These are phyloP conservation scores for Macadamia tetraphylla DNA, from an alignment of 164 flowering plant genomes.

Conservation along the genomic window DNA sequence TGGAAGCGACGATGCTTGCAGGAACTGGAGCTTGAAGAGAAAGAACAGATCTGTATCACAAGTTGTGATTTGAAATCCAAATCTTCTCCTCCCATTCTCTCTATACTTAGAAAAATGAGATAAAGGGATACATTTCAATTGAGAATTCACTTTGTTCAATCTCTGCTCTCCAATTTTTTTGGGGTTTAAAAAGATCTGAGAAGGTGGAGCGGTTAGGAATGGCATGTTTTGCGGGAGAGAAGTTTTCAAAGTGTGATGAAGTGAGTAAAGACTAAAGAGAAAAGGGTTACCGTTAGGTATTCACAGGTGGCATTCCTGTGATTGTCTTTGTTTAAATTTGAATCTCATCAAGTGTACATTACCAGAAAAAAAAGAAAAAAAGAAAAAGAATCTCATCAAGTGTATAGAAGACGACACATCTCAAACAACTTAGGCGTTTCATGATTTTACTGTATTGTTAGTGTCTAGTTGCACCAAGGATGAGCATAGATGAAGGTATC, in stretches of 20 bases:
- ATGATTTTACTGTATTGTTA: no score
- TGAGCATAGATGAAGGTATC: no score
- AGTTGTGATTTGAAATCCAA: slow-evolving; percentile 41
- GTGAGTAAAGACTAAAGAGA: not conserved
- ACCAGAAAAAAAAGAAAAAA: no score
- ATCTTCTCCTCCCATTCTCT: slow-evolving; percentile 16
- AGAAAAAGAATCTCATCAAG: no score
- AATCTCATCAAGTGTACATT: no score
- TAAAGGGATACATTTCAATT: not conserved
- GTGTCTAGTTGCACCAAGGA: no score
- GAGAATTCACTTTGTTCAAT: not conserved
- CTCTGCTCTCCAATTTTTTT: no score
- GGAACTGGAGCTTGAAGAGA: slow-evolving; percentile 27
- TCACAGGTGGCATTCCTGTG: slow-evolving; percentile 20
- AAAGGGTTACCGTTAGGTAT: slow-evolving; percentile 24
- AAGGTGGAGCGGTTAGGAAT: slow-evolving; percentile 62
- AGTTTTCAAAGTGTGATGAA: slow-evolving; percentile 34
- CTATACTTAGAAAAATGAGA: slow-evolving; percentile 22
- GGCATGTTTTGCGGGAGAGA: slow-evolving; percentile 41
- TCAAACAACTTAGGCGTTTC: no score
- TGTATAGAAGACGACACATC: no score
- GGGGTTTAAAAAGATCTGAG: not conserved
- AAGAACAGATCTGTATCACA: slow-evolving; percentile 51
- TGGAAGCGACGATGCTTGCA: slow-evolving; percentile 11
- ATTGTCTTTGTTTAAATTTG: not conserved